Evolutionary conservation across 805 yeast species (phyloP), one percentile per base, ranked within the genome.

Genomic region (Saturnispora saitoi): DNA sequence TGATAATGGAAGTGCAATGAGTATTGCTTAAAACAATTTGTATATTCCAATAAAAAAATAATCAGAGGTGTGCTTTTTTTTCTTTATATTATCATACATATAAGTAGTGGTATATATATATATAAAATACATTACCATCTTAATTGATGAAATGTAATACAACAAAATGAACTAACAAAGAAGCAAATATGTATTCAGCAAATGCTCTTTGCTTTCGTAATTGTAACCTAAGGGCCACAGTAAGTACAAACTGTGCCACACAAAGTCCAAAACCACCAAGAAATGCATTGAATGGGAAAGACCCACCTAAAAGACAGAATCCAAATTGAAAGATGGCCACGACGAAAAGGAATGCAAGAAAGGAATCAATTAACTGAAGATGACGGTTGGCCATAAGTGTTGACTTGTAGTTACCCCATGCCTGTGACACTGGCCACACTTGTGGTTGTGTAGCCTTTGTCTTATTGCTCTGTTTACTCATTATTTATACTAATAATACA

Each of bases 231-330:
- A 93, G 71, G 52, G 86, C 76, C 38, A 86, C 87, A 11, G 95
- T 80, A 54, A 93, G 75, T 24, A 93, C 98, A 64, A 93, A 93
- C 66, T 93, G 98, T 12, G 95, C 98, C 45, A 93, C 97, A 41
- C 97, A 86, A 20, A 88, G 72, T 48, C 84, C 77, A 63, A 93
- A 93, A 1, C 98, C 98, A 19, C 95, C 91, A 51, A 93, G 73
- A 63, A 93, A 93, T 22, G 96, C 98, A 68, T 93, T 93, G 76
- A 93, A 93, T 15, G 99, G 99, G 76, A 84, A 93, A 58, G 79
- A 87, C 32, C 97, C 95, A 42, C 89, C 78, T 12, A 88, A 52
- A 38, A 82, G 56, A 55, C 86, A 85, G 65, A 89, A 91, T 4
- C 72, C 68, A 61, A 89, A 88, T 67, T 93, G 98, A 28, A 86